phyloP scores from a whole-genome alignment of 164 flowering plant species.

The Cinnamomum micranthum region DNA sequence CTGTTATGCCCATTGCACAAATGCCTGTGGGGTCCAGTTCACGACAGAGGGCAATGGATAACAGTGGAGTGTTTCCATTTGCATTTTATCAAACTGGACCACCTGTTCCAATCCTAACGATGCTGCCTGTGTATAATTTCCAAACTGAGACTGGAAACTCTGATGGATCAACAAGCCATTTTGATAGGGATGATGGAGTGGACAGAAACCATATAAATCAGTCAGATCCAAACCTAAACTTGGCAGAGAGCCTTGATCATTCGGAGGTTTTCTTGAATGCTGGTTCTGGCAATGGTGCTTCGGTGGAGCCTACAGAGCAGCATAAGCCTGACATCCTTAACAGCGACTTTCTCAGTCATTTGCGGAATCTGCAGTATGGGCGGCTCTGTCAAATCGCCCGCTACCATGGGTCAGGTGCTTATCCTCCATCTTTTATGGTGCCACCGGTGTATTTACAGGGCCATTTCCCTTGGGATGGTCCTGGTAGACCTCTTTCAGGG shows the following conservation, averaged over 20 bases:
- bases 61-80: conserved; percentile 45
- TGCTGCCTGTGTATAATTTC: conserved; percentile 69
- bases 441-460: conserved; percentile 86
- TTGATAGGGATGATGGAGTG: conserved; percentile 47
- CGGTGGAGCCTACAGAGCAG: conserved; percentile 34
- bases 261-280: conserved; percentile 33
- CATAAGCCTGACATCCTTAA: conserved; percentile 78
- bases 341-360: conserved; percentile 84
- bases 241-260: conserved; percentile 43
- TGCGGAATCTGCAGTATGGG: conserved; percentile 83
- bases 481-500: conserved; percentile 78
- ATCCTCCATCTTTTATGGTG: conserved; percentile 60
- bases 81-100: conserved; percentile 91
- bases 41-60: conserved; percentile 46
- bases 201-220: conserved; percentile 29
- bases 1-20: conserved; percentile 62
- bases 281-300: conserved; percentile 24
- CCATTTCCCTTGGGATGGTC: conserved; percentile 82
- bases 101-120: conserved; percentile 80
- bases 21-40: conserved; percentile 57
- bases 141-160: conserved; percentile 48
- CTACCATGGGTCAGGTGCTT: conserved; percentile 40
- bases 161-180: conserved; percentile 47
- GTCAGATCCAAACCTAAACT: conserved; percentile 47
- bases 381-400: conserved; percentile 70